Conservation (phyloP, 2,329 filamentous ascomycete species). For the Dothideomycetidae sp. region DNA sequence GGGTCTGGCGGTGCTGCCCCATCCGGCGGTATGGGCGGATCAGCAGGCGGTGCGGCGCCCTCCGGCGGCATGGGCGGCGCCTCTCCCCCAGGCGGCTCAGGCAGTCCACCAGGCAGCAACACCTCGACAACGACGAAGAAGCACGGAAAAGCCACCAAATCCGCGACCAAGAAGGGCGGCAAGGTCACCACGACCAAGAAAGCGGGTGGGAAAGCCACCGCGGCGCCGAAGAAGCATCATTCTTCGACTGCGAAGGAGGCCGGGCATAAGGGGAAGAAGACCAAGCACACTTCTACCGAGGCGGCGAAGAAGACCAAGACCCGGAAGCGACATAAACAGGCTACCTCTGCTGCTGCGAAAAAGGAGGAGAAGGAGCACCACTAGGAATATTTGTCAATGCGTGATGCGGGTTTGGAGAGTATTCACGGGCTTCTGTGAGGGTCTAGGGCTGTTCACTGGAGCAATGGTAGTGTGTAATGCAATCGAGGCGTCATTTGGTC, state of each 20-base stretch:
- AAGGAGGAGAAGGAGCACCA: no score
- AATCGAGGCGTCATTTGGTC: no score
- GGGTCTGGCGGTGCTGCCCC: background rate
- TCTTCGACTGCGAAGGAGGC: background rate
- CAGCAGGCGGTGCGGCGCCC: constrained; percentile 1
- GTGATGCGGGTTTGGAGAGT: no score
- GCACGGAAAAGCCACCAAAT: background rate
- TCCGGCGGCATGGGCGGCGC: constrained; percentile 1
- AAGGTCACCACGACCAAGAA: constrained; percentile 6
- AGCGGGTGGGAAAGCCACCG: constrained; percentile 1
- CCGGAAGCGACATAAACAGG: no score
- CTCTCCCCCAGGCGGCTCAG: background rate
- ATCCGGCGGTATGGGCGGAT: constrained; percentile 3
- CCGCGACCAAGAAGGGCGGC: constrained; percentile 1
- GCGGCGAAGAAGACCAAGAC: no score
- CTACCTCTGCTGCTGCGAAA: constrained; percentile 1
- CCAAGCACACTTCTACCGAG: background rate
- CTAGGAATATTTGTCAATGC: no score
- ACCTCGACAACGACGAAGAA: background rate
- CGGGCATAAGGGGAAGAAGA: constrained; percentile 4
- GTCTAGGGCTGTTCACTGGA: no score
- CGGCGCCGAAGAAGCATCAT: background rate
- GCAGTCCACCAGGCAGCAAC: background rate
- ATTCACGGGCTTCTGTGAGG: no score
- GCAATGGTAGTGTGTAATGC: no score